These are phyloP conservation scores for Dipsacomyces acuminosporus DNA, from an alignment of 371 early-diverging fungal species.

Conservation along the genomic window DNA sequence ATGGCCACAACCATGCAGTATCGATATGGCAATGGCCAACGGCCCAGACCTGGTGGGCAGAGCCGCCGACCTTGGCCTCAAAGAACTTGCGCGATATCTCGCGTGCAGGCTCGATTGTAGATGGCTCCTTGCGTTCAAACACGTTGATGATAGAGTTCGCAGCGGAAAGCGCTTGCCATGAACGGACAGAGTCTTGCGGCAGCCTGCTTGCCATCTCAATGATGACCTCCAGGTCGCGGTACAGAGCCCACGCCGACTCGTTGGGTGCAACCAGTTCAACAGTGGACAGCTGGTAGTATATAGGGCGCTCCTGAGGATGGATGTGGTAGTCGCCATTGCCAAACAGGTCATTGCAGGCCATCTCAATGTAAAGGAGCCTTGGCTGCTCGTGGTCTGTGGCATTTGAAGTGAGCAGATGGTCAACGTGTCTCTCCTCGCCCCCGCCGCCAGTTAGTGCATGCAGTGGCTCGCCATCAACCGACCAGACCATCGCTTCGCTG, in stretches of 20 bases:
- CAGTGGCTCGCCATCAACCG: constrained; percentile 67
- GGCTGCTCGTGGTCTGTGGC: constrained; percentile 57
- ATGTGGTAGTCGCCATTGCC: constrained; percentile 66
- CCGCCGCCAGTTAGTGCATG: constrained; percentile 84
- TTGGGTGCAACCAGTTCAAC: constrained; percentile 52
- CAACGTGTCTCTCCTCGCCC: constrained; percentile 55
- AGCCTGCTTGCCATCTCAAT: constrained; percentile 55
- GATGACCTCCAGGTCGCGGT: constrained; percentile 28
- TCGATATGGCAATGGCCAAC: constrained; percentile 76
- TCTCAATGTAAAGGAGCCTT: constrained; percentile 71
- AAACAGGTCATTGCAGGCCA: constrained; percentile 91
- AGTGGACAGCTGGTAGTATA: constrained; percentile 46
- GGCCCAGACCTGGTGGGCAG: constrained; percentile 63
- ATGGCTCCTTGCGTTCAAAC: constrained; percentile 46
- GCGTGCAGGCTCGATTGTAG: constrained; percentile 40
- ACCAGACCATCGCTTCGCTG: constrained; percentile 42
- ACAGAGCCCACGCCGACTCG: constrained; percentile 15
- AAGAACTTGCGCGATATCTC: constrained; percentile 62
- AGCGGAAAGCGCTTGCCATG: constrained; percentile 70
- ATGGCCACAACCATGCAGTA: constrained; percentile 85
- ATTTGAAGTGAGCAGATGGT: constrained; percentile 62
- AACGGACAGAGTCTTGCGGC: constrained; percentile 59
- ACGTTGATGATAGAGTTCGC: constrained; percentile 77
- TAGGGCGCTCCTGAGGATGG: constrained; percentile 68
- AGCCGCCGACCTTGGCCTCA: constrained; percentile 50